Evolutionary conservation across 805 yeast species (phyloP).

Genomic region (Clavispora carvajalis): DNA sequence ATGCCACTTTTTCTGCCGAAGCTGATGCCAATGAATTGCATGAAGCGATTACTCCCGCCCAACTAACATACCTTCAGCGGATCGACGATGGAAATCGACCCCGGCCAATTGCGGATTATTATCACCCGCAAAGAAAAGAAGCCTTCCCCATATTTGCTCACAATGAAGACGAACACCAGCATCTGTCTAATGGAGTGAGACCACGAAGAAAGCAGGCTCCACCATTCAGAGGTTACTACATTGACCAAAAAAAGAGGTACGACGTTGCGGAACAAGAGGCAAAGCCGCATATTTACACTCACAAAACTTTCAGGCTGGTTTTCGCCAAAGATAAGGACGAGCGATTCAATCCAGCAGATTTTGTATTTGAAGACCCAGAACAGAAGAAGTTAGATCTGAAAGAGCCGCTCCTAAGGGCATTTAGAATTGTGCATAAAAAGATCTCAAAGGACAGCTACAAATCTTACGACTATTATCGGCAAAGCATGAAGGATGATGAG

Average conservation of each 20-base stretch:
- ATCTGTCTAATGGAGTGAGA: no score
- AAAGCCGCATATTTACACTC: slow-evolving; percentile 35
- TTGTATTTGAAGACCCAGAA: slow-evolving; percentile 30
- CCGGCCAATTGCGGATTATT: slow-evolving; percentile 2
- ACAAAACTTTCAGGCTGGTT: slow-evolving; percentile 35
- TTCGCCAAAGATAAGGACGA: slow-evolving; percentile 27
- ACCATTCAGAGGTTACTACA: slow-evolving; percentile 27
- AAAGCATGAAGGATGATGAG: slow-evolving; percentile 10
- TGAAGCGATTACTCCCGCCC: slow-evolving; percentile 37
- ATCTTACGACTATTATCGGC: slow-evolving; percentile 31
- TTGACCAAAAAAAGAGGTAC: slow-evolving; percentile 30
- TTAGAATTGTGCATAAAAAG: slow-evolving; percentile 24
- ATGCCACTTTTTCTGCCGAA: not conserved
- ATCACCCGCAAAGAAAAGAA: slow-evolving; percentile 1
- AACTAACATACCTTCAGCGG: slow-evolving; percentile 15
- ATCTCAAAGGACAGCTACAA: slow-evolving; percentile 28
- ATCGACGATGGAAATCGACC: not conserved
- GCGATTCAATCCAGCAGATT: slow-evolving; percentile 35
- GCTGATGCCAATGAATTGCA: slow-evolving; percentile 22
- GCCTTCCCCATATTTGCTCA: not conserved
- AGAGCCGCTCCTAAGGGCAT: slow-evolving; percentile 20
- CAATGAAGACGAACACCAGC: not conserved
- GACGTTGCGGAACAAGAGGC: slow-evolving; percentile 23
- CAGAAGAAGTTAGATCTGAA: slow-evolving; percentile 16
- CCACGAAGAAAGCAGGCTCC: not conserved